These are phyloP conservation scores for Rhododendron molle DNA, from an alignment of 148 eudicot species.

Conservation along the genomic window DNA sequence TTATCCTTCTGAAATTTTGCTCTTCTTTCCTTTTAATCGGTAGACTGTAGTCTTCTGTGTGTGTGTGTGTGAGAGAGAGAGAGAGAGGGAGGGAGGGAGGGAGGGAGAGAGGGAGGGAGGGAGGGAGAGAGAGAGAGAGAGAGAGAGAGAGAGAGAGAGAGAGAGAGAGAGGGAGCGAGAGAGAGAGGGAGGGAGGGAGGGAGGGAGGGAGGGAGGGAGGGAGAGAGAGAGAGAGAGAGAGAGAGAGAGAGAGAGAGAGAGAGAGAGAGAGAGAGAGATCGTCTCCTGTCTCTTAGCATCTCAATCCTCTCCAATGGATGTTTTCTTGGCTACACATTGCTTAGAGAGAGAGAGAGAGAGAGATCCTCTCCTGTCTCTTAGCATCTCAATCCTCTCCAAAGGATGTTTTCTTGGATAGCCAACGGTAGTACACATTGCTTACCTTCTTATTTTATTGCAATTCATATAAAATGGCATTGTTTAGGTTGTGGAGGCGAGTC, in stretches of 20 bases:
- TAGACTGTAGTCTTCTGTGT: background rate
- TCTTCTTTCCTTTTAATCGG: background rate
- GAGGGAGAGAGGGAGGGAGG: background rate
- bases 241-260: no score
- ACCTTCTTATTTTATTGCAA: background rate
- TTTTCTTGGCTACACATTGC: no score
- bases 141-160: background rate
- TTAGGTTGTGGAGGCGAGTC: conserved; percentile 98
- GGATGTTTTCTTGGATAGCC: background rate
- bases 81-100: no score
- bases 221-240: no score
- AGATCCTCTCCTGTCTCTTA: background rate
- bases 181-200: no score
- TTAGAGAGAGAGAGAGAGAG: no score
- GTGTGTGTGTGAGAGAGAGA: background rate
- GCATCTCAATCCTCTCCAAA: conserved; percentile 2
- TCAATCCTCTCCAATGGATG: background rate
- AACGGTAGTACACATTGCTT: background rate
- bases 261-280: background rate
- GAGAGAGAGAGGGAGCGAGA: no score
- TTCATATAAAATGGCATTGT: background rate
- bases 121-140: background rate
- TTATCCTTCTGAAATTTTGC: background rate
- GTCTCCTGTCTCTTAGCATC: no score
- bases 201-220: no score